Conservation (phyloP, 257 asterid species). For the Eustoma russellianum region DNA sequence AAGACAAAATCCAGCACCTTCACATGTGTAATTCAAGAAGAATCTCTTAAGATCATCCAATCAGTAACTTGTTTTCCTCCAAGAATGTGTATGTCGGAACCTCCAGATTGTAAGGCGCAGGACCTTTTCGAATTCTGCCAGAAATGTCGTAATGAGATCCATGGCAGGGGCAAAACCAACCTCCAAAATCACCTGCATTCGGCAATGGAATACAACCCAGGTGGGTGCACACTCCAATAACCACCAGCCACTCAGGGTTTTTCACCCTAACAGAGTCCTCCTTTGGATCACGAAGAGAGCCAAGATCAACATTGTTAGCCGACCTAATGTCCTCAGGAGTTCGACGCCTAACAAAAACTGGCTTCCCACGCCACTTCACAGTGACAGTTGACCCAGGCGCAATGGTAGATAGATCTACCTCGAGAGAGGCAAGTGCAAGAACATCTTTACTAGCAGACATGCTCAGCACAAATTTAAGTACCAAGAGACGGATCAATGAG, state of each 20-base stretch:
- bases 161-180: constrained; percentile 91
- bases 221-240: constrained; percentile 77
- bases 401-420: constrained; percentile 71
- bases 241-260: constrained; percentile 73
- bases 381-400: constrained; percentile 81
- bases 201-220: constrained; percentile 82
- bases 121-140: constrained; percentile 75
- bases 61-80: constrained; percentile 58
- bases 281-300: constrained; percentile 64
- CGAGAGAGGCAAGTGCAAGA: constrained; percentile 78
- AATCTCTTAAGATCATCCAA: constrained; percentile 39
- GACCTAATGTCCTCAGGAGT: constrained; percentile 60
- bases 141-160: constrained; percentile 80
- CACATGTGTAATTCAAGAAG: background rate
- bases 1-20: constrained; percentile 8
- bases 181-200: constrained; percentile 84
- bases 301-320: constrained; percentile 61
- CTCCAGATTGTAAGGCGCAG: constrained; percentile 69
- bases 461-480: constrained; percentile 69
- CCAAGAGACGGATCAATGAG: constrained; percentile 66
- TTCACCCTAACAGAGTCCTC: constrained; percentile 69
- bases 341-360: constrained; percentile 72
- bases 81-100: constrained; percentile 68
- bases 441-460: constrained; percentile 90
- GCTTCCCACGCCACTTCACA: constrained; percentile 91